Evolutionary conservation across 2,329 filamentous ascomycete genomes (phyloP).

Genomic region (Botrytis cinerea): DNA sequence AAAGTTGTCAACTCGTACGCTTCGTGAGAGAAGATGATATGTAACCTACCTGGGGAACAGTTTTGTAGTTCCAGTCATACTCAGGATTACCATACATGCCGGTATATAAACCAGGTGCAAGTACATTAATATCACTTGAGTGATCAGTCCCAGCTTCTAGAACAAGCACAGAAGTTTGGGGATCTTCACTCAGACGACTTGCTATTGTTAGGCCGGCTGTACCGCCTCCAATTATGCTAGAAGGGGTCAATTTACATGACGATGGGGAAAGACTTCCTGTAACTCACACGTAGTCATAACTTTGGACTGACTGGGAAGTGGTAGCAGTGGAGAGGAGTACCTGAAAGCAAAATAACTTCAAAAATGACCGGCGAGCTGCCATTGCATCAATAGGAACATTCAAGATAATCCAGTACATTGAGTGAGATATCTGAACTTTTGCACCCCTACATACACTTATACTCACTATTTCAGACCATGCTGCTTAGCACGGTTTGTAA

Average conservation of each 20-base stretch:
- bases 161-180: constrained; percentile 24
- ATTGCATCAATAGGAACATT: not conserved
- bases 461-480: too few relatives aligned
- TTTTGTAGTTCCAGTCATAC: constrained; percentile 28
- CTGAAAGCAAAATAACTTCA: not conserved
- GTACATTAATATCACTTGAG: constrained; percentile 14
- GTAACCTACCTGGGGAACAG: constrained; percentile 18
- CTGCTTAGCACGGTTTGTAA: not conserved
- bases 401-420: not conserved
- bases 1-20: not conserved
- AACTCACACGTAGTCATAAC: constrained; percentile 10
- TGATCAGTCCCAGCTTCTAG: constrained; percentile 28
- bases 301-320: not conserved
- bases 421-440: not conserved
- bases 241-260: not conserved
- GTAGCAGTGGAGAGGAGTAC: not conserved
- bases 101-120: constrained; percentile 5
- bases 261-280: not conserved
- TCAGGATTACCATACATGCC: constrained; percentile 30
- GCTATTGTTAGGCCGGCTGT: constrained; percentile 25
- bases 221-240: constrained; percentile 10
- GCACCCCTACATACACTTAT: not conserved
- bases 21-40: not conserved
- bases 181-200: constrained; percentile 25
- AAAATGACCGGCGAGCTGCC: not conserved